Percentiles rank a stretch among this genome's conserved stretches.
Conservation (phyloP, 148 eudicot genomes). For the Heliosperma pusillum region DNA sequence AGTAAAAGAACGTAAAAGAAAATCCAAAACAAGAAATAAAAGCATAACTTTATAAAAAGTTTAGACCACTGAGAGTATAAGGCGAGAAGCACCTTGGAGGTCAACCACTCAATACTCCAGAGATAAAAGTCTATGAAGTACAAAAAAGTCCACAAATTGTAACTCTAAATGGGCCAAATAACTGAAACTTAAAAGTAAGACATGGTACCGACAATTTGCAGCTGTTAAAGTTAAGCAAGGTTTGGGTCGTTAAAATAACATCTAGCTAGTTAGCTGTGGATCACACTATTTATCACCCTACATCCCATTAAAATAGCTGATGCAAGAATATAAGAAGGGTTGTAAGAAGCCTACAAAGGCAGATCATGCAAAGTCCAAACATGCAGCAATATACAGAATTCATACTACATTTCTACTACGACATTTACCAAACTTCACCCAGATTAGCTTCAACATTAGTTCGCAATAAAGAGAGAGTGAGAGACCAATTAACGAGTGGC, state of each 20-base stretch:
- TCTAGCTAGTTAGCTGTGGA: too few species aligned
- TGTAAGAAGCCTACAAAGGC: neutral
- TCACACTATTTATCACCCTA: neutral
- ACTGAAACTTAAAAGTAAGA: neutral
- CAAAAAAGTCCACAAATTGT: neutral
- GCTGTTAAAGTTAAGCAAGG: neutral
- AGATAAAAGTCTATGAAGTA: neutral
- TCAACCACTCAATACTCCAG: neutral
- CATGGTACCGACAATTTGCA: neutral
- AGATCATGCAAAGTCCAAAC: neutral
- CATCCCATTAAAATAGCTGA: neutral
- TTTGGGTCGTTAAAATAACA: neutral
- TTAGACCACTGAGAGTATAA: neutral
- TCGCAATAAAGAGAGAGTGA: neutral
- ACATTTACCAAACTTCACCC: neutral
- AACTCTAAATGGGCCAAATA: neutral
- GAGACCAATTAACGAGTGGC: constrained; percentile 4
- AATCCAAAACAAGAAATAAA: too few species aligned
- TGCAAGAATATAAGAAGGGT: neutral
- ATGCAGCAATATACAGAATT: neutral
- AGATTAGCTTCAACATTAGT: neutral
- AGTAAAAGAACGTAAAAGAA: too few species aligned
- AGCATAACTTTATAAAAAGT: neutral
- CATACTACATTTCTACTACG: neutral
- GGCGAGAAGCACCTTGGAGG: neutral